Percentiles rank a stretch among this genome's conserved stretches.
Evolutionary conservation across 352 stramenopile genomes (phyloP).

Genomic region (Bremia lactucae): DNA sequence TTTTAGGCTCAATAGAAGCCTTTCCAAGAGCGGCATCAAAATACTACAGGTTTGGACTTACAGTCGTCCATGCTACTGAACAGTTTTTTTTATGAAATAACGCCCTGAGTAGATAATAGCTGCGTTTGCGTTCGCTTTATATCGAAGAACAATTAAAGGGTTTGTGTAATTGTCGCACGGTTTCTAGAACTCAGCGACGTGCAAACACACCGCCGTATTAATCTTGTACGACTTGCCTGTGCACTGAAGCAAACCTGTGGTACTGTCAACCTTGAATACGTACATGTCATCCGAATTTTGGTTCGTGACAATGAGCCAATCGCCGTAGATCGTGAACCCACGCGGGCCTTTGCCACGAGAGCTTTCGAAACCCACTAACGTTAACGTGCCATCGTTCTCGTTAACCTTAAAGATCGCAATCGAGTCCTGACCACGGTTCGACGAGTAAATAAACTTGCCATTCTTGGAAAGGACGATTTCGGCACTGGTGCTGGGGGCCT

Average conservation of each 20-base stretch:
- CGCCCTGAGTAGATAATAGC: too few relatives aligned
- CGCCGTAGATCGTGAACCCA: constrained; percentile 33
- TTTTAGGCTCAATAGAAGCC: too few relatives aligned
- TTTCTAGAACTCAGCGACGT: constrained; percentile 16
- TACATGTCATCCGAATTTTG: constrained; percentile 49
- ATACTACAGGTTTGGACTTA: too few relatives aligned
- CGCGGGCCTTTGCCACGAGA: constrained; percentile 34
- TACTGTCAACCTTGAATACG: constrained; percentile 36
- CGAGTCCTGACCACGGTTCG: constrained; percentile 53
- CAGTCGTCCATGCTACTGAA: too few relatives aligned
- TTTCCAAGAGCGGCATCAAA: too few relatives aligned
- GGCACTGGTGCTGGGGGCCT: constrained; percentile 17
- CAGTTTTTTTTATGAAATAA: too few relatives aligned
- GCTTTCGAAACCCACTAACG: constrained; percentile 25
- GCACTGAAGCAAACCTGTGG: constrained; percentile 32
- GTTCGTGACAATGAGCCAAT: constrained; percentile 51
- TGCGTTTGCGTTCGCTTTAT: too few relatives aligned
- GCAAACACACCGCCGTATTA: constrained; percentile 32
- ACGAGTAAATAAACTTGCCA: constrained; percentile 53
- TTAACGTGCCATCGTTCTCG: constrained; percentile 21
- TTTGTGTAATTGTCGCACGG: too few relatives aligned
- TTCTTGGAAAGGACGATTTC: constrained; percentile 46
- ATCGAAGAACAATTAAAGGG: too few relatives aligned
- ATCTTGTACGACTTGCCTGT: constrained; percentile 30
- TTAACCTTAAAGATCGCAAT: constrained; percentile 47